phyloP scores from a whole-genome alignment of 441 rosid genomes.

The Populus tomentosa region DNA sequence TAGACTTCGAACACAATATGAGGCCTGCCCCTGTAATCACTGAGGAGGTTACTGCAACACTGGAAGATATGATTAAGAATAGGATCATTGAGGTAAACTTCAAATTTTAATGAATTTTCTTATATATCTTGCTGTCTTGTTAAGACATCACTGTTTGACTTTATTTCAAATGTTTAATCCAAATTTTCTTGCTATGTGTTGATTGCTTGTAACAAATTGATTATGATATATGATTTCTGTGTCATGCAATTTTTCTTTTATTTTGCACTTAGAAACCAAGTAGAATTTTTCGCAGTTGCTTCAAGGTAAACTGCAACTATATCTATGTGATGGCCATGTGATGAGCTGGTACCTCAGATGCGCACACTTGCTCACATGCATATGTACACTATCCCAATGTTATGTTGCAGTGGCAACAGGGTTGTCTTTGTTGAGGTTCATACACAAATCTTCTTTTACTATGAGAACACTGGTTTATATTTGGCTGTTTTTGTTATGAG shows the following conservation, averaged over 20 bases:
- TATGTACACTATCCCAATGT: no score
- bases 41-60: constrained; percentile 82
- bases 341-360: no score
- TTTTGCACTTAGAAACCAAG: not conserved
- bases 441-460: not conserved
- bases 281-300: no score
- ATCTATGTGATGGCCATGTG: no score
- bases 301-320: no score
- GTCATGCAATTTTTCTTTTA: no score
- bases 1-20: constrained; percentile 90
- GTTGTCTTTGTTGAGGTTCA: no score
- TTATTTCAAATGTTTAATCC: not conserved
- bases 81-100: constrained; percentile 64
- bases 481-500: not conserved
- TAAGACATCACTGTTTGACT: not conserved
- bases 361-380: no score
- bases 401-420: no score
- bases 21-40: constrained; percentile 93
- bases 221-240: not conserved
- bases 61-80: constrained; percentile 77
- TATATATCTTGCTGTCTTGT: not conserved
- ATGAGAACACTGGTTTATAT: not conserved
- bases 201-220: not conserved
- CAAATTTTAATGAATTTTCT: constrained; percentile 6
- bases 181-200: not conserved